phyloP scores from a whole-genome alignment of 2,329 filamentous ascomycete genomes.

The Corinectria fuckeliana region DNA sequence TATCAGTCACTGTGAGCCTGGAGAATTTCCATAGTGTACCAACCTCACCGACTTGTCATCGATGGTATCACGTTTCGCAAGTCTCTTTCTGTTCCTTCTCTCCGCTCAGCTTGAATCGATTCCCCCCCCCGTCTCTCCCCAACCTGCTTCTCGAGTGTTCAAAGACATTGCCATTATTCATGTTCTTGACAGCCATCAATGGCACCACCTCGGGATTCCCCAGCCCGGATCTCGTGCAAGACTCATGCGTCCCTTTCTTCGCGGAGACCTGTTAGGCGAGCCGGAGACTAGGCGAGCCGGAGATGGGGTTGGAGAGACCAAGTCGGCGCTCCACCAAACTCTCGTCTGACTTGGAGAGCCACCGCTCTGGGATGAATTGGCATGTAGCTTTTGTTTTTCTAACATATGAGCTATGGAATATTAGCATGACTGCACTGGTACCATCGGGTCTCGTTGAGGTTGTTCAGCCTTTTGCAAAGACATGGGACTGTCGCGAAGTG shows the following conservation, averaged over 20 bases:
- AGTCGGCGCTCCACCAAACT: constrained; percentile 8
- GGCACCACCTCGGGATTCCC: background rate
- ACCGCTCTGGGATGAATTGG: too few species aligned
- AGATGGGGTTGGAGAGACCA: constrained; percentile 12
- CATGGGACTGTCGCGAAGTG: background rate
- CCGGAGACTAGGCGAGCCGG: too few species aligned
- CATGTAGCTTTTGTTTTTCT: too few species aligned
- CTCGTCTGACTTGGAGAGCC: background rate
- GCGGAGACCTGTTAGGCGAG: constrained; percentile 12
- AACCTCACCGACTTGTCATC: background rate
- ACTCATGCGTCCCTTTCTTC: constrained; percentile 10
- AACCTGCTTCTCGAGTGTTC: background rate
- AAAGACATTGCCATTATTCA: background rate
- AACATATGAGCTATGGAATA: too few species aligned
- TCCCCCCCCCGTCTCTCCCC: background rate
- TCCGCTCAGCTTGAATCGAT: background rate
- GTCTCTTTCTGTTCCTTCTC: background rate
- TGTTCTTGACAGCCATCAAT: background rate
- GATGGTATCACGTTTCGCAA: background rate
- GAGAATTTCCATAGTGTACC: background rate
- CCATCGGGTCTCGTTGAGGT: background rate
- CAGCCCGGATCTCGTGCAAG: background rate
- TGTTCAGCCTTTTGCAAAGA: background rate
- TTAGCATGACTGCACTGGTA: background rate
- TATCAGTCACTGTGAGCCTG: background rate